A percentile compares a stretch with the other conserved stretches of the same genome.
Conservation (phyloP, 306 rosid genomes). For the Fragaria nilgerrensis region DNA sequence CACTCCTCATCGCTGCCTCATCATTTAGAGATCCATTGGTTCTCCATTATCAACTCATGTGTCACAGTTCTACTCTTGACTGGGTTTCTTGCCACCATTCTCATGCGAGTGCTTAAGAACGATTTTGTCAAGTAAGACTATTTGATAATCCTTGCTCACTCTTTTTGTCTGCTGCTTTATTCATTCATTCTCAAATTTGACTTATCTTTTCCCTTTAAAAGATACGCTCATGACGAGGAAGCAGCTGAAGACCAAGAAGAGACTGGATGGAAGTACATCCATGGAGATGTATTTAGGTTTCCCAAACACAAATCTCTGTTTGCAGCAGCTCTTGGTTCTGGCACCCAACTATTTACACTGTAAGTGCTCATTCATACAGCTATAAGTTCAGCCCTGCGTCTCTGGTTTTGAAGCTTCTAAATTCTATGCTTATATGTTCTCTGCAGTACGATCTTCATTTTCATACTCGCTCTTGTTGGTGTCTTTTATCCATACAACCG, state of each 20-base stretch:
- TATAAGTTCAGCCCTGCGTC: neutral
- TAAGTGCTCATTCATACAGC: slow-evolving; percentile 20
- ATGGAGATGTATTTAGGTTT: slow-evolving; percentile 52
- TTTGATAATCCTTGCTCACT: neutral
- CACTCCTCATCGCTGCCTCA: slow-evolving; percentile 69
- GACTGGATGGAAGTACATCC: slow-evolving; percentile 61
- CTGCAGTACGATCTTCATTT: slow-evolving; percentile 74
- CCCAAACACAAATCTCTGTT: slow-evolving; percentile 44
- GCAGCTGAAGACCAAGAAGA: slow-evolving; percentile 53
- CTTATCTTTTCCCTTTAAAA: slow-evolving; percentile 15
- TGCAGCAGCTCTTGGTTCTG: slow-evolving; percentile 51
- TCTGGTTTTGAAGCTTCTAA: neutral
- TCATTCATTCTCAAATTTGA: neutral
- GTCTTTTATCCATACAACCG: slow-evolving; percentile 95
- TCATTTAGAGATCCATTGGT: slow-evolving; percentile 93
- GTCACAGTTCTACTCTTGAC: slow-evolving; percentile 82
- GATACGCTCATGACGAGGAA: slow-evolving; percentile 58
- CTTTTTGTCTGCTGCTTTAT: slow-evolving; percentile 7
- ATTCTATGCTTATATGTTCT: neutral
- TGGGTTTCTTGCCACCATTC: slow-evolving; percentile 79
- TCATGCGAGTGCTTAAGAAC: slow-evolving; percentile 86
- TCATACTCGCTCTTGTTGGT: slow-evolving; percentile 83
- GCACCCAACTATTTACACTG: slow-evolving; percentile 55
- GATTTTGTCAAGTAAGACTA: slow-evolving; percentile 84
- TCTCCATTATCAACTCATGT: slow-evolving; percentile 82